phyloP scores from a whole-genome alignment of 495 filamentous ascomycete species.

The Amorphotheca resinae region DNA sequence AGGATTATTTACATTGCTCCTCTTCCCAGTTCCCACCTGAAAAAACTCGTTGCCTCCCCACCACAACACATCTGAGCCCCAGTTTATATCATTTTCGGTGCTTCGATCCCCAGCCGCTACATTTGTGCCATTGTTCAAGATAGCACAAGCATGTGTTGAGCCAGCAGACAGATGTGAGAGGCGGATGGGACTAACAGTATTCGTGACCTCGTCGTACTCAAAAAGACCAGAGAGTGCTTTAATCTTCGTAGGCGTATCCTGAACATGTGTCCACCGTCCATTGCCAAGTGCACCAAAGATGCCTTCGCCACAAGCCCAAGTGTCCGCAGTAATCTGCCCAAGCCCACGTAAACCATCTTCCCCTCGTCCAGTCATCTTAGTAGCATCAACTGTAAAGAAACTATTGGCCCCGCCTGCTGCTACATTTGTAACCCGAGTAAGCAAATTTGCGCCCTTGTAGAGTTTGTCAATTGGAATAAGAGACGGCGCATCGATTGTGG shows the following conservation, averaged over 20 bases:
- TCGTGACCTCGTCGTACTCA: conserved; percentile 69
- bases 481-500: conserved; percentile 55
- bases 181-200: conserved; percentile 62
- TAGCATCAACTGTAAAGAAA: conserved; percentile 77
- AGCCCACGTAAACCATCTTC: conserved; percentile 28
- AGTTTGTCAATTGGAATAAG: conserved; percentile 53
- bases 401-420: conserved; percentile 76
- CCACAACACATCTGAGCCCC: conserved; percentile 74
- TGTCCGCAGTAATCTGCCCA: conserved; percentile 52
- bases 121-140: conserved; percentile 67
- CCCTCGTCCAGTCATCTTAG: conserved; percentile 34
- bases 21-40: conserved; percentile 82
- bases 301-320: conserved; percentile 75
- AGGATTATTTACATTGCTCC: conserved; percentile 64
- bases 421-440: conserved; percentile 54
- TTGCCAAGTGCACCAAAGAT: conserved; percentile 74
- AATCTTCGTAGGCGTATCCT: conserved; percentile 66
- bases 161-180: conserved; percentile 60
- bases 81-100: conserved; percentile 56
- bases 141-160: conserved; percentile 62
- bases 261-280: conserved; percentile 82
- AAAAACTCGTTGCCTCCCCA: conserved; percentile 93
- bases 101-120: conserved; percentile 36
- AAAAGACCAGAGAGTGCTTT: conserved; percentile 68
- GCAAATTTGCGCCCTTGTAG: conserved; percentile 48